Conservation (phyloP, 1,139 yeast genomes). For the Kazachstania sp. region DNA sequence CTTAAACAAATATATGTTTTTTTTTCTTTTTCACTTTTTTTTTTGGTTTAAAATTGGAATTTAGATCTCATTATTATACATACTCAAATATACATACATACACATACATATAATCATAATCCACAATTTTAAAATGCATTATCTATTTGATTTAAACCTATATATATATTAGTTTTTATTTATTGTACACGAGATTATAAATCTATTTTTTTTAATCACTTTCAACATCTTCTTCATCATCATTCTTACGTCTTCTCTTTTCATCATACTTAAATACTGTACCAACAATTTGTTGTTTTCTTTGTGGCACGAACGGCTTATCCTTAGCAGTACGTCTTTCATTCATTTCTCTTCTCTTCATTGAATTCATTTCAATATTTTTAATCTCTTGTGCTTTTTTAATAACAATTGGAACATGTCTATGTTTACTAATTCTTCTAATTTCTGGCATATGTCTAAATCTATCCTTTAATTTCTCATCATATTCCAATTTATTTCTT, state of each 20-base stretch:
- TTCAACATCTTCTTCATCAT: conserved; percentile 3
- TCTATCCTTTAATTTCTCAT: conserved; percentile 82
- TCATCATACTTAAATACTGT: conserved; percentile 51
- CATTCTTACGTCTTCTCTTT: conserved; percentile 7
- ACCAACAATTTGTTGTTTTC: conserved; percentile 79
- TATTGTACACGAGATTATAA: background rate
- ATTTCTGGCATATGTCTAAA: conserved; percentile 96
- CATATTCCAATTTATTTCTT: conserved; percentile 79
- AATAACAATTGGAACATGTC: conserved; percentile 80
- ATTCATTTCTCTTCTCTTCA: conserved; percentile 75
- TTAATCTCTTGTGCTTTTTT: conserved; percentile 87
- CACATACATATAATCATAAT: background rate
- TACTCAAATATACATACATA: too few species aligned
- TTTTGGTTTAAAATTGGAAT: too few species aligned
- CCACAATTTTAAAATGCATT: background rate
- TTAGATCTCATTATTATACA: too few species aligned
- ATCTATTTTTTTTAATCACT: background rate
- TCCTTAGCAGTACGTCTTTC: conserved; percentile 67
- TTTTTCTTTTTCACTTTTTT: too few species aligned
- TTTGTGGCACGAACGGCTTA: conserved; percentile 56
- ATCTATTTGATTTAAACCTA: too few species aligned
- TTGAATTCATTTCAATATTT: conserved; percentile 57
- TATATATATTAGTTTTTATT: background rate
- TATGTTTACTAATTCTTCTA: conserved; percentile 77
- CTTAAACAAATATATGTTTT: background rate